phyloP scores from a whole-genome alignment of 371 early-diverging fungal species.

The Mortierella sp. region DNA sequence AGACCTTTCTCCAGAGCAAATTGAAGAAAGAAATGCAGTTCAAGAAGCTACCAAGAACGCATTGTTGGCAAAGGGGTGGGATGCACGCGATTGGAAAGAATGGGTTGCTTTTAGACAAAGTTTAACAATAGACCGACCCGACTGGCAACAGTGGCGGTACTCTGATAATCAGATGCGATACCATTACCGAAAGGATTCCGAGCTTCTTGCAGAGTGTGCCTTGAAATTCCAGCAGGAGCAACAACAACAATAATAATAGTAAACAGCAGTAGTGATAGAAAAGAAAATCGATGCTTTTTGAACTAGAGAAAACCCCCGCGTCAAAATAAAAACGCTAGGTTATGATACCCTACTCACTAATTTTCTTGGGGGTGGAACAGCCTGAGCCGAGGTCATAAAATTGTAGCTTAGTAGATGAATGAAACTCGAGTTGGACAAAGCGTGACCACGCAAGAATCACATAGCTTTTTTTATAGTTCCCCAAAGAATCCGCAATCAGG shows the following conservation, averaged over 20 bases:
- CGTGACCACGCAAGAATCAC: too few species aligned
- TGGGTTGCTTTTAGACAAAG: slow-evolving; percentile 48
- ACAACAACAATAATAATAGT: background rate
- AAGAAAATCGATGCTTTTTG: background rate
- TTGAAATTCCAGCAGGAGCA: slow-evolving; percentile 20
- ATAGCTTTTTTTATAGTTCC: too few species aligned
- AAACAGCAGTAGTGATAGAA: background rate
- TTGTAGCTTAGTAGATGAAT: too few species aligned
- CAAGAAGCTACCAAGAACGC: slow-evolving; percentile 33
- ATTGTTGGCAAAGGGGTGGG: slow-evolving; percentile 45
- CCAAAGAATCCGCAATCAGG: too few species aligned
- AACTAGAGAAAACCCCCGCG: background rate
- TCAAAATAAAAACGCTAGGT: background rate
- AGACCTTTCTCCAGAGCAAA: slow-evolving; percentile 12
- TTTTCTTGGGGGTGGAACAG: too few species aligned
- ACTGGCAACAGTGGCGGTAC: slow-evolving; percentile 50
- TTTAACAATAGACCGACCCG: slow-evolving; percentile 25
- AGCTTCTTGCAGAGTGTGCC: slow-evolving; percentile 39
- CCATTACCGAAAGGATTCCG: slow-evolving; percentile 40
- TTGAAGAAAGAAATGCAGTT: slow-evolving; percentile 20
- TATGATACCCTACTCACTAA: too few species aligned
- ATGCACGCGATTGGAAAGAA: slow-evolving; percentile 42
- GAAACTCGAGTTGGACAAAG: too few species aligned
- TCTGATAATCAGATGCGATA: slow-evolving; percentile 50
- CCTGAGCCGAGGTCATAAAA: too few species aligned